Base-by-base conservation (phyloP, 2,329 filamentous ascomycete species). In the Orbilia blumenaviensis region DNA sequence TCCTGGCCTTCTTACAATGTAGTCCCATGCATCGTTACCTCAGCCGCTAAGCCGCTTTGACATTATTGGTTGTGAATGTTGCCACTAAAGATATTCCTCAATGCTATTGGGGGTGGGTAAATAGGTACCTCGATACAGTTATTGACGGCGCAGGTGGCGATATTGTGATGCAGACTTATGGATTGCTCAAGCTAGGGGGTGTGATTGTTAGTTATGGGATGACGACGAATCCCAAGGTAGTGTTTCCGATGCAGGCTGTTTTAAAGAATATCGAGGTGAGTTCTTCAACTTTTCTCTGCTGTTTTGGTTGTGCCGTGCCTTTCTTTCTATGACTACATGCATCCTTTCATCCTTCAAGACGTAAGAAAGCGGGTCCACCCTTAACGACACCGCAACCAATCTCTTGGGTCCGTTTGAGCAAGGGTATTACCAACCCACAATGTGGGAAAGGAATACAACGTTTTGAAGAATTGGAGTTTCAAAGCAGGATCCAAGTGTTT, bases 71-170 rank as follows among this genome's bases (percentile, higher is more conserved):
- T 38, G 36, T 18, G 21, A 36, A 38, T 38, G 23, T 56, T 56
- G 52, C 52, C 52, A 56, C 52, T 46, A 61, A 61, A 61, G 1
- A 44, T 41, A 34, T 29, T 34, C 34, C 36, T 29, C 36, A 0
- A 61, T 44, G 18, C 23, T 56, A 56, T 56, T 66, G 56, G 34
- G 34, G 21, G 34, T 36, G 46, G 21, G 10, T 58, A 21, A 38
- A 44, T 67, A 77, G 73, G 42, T 77, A 86, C 78, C 81, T 95
- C 5, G 95, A 98, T 83, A 90, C 91, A 18, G 90, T 98, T 54
- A 87, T 98, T 79, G 95, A 98, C 83, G 94, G 95, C 1, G 94
- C 94, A 0, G 94, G 94, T 2, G 94, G 93, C 0, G 90, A 96
- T 83, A 86, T 97, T 46, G 87, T 96, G n/a, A 85, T 86, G 38